Evolutionary conservation across 2,329 filamentous ascomycete genomes (phyloP).

Genomic region (Fusarium sp.): DNA sequence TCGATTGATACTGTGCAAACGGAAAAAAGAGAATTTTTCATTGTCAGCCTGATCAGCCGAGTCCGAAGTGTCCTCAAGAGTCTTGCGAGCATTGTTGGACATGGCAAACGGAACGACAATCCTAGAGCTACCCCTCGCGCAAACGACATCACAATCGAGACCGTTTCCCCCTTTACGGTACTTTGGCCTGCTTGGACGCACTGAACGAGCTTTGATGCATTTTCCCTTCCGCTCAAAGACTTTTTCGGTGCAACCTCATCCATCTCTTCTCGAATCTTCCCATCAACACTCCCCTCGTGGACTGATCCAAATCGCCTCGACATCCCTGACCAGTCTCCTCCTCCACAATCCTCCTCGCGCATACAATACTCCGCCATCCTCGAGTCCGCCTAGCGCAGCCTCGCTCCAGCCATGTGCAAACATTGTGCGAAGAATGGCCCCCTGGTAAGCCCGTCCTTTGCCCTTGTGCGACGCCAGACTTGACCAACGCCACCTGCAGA

Average conservation of each 20-base stretch:
- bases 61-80: not conserved
- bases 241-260: not conserved
- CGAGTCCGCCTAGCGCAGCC: not conserved
- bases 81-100: not conserved
- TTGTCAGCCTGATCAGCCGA: not conserved
- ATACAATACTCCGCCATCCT: not conserved
- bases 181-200: not conserved
- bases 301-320: not conserved
- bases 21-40: not conserved
- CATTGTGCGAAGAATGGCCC: not conserved
- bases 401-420: not conserved
- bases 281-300: not conserved
- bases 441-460: not conserved
- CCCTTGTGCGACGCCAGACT: not conserved
- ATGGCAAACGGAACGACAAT: not conserved
- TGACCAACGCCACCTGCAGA: not conserved
- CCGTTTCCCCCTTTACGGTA: not conserved
- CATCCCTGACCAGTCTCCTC: not conserved
- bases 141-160: not conserved
- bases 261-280: not conserved
- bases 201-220: not conserved
- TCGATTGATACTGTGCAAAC: not conserved
- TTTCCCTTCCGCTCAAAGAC: not conserved
- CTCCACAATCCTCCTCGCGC: not conserved
- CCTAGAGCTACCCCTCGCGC: not conserved